Evolutionary conservation across 441 rosid species (phyloP).

Genomic region (Geranium incanum): DNA sequence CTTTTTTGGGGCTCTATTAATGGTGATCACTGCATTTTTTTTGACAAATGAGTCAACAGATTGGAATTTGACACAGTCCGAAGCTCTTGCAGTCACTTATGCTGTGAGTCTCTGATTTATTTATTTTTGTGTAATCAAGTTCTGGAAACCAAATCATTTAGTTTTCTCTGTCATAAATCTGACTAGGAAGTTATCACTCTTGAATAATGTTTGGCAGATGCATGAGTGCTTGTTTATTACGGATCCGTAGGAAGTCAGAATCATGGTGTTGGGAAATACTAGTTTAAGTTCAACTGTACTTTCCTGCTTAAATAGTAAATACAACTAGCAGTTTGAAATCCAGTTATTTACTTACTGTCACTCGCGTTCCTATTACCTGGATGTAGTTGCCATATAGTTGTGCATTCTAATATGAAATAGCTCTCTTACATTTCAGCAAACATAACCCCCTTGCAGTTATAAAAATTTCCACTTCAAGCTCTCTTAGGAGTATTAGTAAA

Average conservation of each 20-base stretch:
- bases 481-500: too few relatives aligned
- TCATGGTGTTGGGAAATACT: not conserved
- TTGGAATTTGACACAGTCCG: constrained; percentile 78
- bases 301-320: too few relatives aligned
- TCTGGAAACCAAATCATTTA: not conserved
- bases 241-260: not conserved
- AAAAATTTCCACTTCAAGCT: too few relatives aligned
- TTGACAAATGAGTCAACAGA: constrained; percentile 59
- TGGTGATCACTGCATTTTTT: constrained; percentile 66
- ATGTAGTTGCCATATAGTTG: too few relatives aligned
- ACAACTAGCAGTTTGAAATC: too few relatives aligned
- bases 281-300: too few relatives aligned
- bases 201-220: not conserved
- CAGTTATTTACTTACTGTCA: too few relatives aligned
- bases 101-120: constrained; percentile 57
- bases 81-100: constrained; percentile 71
- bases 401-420: too few relatives aligned
- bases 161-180: not conserved
- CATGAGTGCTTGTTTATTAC: not conserved
- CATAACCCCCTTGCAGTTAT: not conserved
- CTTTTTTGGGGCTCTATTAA: constrained; percentile 64
- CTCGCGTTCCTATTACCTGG: too few relatives aligned
- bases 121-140: not conserved
- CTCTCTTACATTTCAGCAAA: too few relatives aligned
- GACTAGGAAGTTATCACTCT: not conserved